Evolutionary conservation across 495 filamentous ascomycete genomes (phyloP), one percentile per base, ranked within the genome.

Genomic region (Penicillium arizonense): DNA sequence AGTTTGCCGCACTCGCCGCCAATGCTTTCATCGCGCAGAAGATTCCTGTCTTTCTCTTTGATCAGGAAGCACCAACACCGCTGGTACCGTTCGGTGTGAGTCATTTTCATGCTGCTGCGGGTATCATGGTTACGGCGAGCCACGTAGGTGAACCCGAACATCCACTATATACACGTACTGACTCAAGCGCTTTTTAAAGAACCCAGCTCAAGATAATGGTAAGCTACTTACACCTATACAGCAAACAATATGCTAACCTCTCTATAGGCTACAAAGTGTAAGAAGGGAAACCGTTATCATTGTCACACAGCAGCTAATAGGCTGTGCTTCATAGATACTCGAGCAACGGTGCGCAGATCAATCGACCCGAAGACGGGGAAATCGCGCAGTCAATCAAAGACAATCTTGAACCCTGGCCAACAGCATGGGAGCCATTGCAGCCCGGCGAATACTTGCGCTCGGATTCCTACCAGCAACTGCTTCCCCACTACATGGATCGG

Each of bases 41-140:
- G 3, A 81, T 89, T 43, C 78, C 75, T 5, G 84, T 89, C 0
- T 81, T 77, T 65, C 85, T 81, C 68, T 86, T 83, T 47, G 74
- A 79, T 8, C 57, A 65, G 23, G 53, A 75, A 6, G 79, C 81
- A 1, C 81, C 83, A 30, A 90, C 87, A 13, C 87, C 87, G 14
- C 64, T 87, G 50, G 83, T 90, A n/a, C 81, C 87, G 3, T 90
- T 87, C 62, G 82, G 77, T 4, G 80, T 89, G 38, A 73, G 65
- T 2, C 61, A 80, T 43, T 68, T 82, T 46, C 65, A 68, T 33
- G 82, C 86, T 47, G 79, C 77, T 7, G 86, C 83, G 28, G 87
- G 87, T 37, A 70, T 90, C 20, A 89, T 90, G 87, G 76, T 89
- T 42, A 89, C 87, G 39, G 87, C 87, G 21, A 84, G 81, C 53